Evolutionary conservation across 2,329 filamentous ascomycete species (phyloP).

Genomic region (Stemphylium beticola): DNA sequence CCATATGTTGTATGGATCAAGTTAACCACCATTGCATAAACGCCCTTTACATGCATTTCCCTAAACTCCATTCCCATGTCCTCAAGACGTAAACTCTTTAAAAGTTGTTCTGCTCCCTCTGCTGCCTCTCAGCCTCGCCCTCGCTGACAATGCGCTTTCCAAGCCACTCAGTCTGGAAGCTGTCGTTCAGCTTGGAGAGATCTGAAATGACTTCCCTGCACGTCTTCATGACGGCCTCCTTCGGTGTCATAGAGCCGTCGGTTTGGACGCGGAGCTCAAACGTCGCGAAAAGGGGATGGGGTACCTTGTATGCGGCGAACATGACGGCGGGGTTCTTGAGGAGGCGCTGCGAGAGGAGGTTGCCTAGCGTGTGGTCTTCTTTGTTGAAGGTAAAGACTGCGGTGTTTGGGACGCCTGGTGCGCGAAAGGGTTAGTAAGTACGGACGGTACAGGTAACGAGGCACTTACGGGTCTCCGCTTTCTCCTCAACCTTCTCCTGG

Average conservation of each 20-base stretch:
- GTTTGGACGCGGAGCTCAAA: conserved; percentile 87
- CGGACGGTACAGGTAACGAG: background rate
- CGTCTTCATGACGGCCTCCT: conserved; percentile 80
- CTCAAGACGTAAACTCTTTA: conserved; percentile 7
- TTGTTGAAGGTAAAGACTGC: conserved; percentile 95
- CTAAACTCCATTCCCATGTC: background rate
- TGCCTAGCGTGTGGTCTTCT: conserved; percentile 95
- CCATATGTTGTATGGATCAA: background rate
- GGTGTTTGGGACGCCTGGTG: conserved; percentile 87
- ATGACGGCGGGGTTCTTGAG: conserved; percentile 82
- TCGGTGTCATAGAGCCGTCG: conserved; percentile 85
- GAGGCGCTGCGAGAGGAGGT: conserved; percentile 84
- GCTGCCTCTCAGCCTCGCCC: conserved; percentile 42
- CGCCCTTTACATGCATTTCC: background rate
- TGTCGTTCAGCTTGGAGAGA: conserved; percentile 78
- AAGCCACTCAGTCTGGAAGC: conserved; percentile 81
- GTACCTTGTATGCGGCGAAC: conserved; percentile 88
- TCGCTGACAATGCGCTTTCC: conserved; percentile 46
- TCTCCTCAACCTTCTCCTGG: conserved; percentile 92
- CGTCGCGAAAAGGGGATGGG: conserved; percentile 51
- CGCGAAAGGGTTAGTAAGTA: conserved; percentile 1
- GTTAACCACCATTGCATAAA: background rate
- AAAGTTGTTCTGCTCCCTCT: conserved; percentile 40
- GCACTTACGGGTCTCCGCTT: conserved; percentile 84
- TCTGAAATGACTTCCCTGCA: conserved; percentile 84